A percentile compares a stretch with the other conserved stretches of the same genome.
Conservation (phyloP, 2,329 filamentous ascomycete genomes). For the Conoideocrella luteorostrata region DNA sequence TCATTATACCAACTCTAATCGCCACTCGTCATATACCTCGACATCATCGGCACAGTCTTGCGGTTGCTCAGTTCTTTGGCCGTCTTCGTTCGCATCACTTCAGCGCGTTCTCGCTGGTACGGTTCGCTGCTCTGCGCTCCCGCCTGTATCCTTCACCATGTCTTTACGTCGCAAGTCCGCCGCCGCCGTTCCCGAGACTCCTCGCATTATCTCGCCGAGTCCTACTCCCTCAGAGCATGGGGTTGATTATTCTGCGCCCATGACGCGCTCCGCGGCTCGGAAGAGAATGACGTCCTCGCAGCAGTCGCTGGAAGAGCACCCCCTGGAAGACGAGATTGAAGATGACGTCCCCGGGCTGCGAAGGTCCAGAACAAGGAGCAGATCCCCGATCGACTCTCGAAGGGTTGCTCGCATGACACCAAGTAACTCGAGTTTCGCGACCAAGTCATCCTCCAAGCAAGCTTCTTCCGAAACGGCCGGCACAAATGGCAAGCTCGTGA, state of each 20-base stretch:
- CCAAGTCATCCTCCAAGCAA: slow-evolving; percentile 19
- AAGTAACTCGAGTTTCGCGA: slow-evolving; percentile 34
- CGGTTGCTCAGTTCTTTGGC: slow-evolving; percentile 31
- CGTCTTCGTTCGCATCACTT: slow-evolving; percentile 40
- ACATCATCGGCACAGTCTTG: slow-evolving; percentile 7
- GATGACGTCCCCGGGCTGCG: slow-evolving; percentile 40
- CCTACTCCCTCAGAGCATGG: slow-evolving; percentile 48
- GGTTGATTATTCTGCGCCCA: slow-evolving; percentile 57
- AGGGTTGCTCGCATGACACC: slow-evolving; percentile 48
- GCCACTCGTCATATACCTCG: not conserved
- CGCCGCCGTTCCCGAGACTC: slow-evolving; percentile 61
- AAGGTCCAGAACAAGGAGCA: slow-evolving; percentile 64
- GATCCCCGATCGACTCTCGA: slow-evolving; percentile 55
- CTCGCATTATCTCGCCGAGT: slow-evolving; percentile 84
- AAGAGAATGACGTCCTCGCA: slow-evolving; percentile 49
- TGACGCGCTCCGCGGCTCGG: slow-evolving; percentile 65
- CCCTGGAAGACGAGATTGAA: slow-evolving; percentile 43
- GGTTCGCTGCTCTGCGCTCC: slow-evolving; percentile 49
- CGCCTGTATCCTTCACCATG: slow-evolving; percentile 52
- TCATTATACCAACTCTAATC: slow-evolving; percentile 37
- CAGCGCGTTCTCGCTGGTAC: slow-evolving; percentile 49
- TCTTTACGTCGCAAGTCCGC: slow-evolving; percentile 38
- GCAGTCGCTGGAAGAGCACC: slow-evolving; percentile 53
- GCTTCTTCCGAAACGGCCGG: slow-evolving; percentile 16
- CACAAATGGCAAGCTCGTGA: slow-evolving; percentile 27